Conservation (phyloP, 345 rosid species). For the Gossypium mustelinum region DNA sequence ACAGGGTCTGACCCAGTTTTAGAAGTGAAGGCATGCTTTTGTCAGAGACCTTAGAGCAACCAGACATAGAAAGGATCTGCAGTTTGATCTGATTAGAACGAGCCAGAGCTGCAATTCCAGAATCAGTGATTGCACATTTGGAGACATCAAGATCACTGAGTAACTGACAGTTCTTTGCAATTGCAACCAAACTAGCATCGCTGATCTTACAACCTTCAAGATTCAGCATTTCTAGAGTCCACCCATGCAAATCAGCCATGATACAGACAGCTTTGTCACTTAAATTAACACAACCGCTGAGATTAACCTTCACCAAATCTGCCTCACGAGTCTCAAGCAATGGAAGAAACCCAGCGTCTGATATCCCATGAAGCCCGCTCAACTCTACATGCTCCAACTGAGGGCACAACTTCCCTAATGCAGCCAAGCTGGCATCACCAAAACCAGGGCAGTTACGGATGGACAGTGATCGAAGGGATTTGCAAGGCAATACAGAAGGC, state of each 20-base stretch:
- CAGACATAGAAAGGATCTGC: constrained; percentile 68
- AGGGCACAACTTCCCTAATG: constrained; percentile 69
- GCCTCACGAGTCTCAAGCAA: constrained; percentile 47
- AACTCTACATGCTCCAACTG: constrained; percentile 61
- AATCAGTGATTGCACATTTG: constrained; percentile 60
- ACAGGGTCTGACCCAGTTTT: constrained; percentile 56
- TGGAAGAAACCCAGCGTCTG: constrained; percentile 71
- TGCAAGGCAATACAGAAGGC: constrained; percentile 39
- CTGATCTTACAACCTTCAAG: constrained; percentile 74
- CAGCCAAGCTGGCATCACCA: constrained; percentile 60
- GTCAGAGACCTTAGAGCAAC: constrained; percentile 65
- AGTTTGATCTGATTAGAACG: constrained; percentile 50
- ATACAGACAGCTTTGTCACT: constrained; percentile 55
- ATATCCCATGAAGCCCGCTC: constrained; percentile 57
- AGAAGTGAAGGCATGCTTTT: constrained; percentile 51
- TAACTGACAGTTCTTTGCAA: constrained; percentile 61
- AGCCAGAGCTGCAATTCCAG: constrained; percentile 57
- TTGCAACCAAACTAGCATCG: constrained; percentile 55
- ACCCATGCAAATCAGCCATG: constrained; percentile 54
- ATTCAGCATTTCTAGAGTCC: constrained; percentile 70
- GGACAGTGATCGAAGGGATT: constrained; percentile 51
- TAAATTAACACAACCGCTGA: constrained; percentile 68
- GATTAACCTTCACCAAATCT: constrained; percentile 75
- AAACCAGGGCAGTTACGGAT: constrained; percentile 85
- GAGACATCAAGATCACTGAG: constrained; percentile 80